Evolutionary conservation across 805 yeast genomes (phyloP).

Genomic region (Hagleromyces aurorensis): DNA sequence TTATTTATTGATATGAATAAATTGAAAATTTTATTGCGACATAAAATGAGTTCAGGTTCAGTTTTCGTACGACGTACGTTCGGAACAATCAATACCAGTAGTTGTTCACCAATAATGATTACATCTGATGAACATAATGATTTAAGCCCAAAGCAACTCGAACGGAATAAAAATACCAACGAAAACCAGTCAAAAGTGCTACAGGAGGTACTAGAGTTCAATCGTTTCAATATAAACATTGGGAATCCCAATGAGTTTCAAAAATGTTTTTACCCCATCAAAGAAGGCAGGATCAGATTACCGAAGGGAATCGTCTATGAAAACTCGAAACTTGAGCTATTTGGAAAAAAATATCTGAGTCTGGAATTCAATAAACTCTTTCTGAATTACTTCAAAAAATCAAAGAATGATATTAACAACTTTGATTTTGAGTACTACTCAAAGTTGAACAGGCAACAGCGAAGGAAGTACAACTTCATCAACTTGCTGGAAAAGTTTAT

Average conservation of each 20-base stretch:
- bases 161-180: constrained; percentile 1
- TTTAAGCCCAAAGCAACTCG: too few relatives aligned
- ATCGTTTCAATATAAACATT: constrained; percentile 6
- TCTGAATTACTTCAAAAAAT: constrained; percentile 13
- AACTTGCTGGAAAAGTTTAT: constrained; percentile 9
- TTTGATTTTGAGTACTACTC: constrained; percentile 17
- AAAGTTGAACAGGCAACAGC: constrained; percentile 13
- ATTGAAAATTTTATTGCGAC: too few relatives aligned
- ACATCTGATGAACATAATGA: too few relatives aligned
- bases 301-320: constrained; percentile 6
- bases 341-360: constrained; percentile 8
- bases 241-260: constrained; percentile 7
- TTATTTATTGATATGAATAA: too few relatives aligned
- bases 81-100: too few relatives aligned
- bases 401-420: constrained; percentile 12
- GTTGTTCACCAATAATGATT: too few relatives aligned
- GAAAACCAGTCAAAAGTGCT: constrained; percentile 1
- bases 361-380: constrained; percentile 8
- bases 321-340: constrained; percentile 9
- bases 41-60: too few relatives aligned
- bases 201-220: constrained; percentile 5
- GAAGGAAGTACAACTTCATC: constrained; percentile 7
- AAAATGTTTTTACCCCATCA: constrained; percentile 17
- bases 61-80: too few relatives aligned
- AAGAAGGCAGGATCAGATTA: constrained; percentile 6